phyloP scores from a whole-genome alignment of 805 yeast genomes.

The Saccharomycopsis sp. region DNA sequence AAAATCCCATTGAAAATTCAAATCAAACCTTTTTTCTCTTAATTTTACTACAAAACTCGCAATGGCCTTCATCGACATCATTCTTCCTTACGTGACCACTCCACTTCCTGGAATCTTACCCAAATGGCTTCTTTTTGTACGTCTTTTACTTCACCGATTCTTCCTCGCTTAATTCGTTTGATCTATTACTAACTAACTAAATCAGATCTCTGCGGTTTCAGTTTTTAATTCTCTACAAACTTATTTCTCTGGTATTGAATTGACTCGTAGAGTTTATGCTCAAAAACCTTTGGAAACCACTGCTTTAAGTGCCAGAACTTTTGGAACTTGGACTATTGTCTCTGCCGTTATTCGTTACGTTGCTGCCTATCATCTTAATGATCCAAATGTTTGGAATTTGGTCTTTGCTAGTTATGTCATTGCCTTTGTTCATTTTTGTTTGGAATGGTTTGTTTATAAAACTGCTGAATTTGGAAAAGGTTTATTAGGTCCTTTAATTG shows the following conservation, averaged over 20 bases:
- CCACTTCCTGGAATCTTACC: slow-evolving; percentile 50
- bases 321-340: slow-evolving; percentile 95
- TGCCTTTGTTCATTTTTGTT: slow-evolving; percentile 74
- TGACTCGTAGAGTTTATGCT: slow-evolving; percentile 75
- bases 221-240: slow-evolving; percentile 84
- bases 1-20: not conserved
- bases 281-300: slow-evolving; percentile 51
- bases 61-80: too few relatives aligned
- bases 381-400: slow-evolving; percentile 64
- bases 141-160: slow-evolving; percentile 13
- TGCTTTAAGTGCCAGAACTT: slow-evolving; percentile 81
- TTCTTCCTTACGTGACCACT: too few relatives aligned
- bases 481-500: slow-evolving; percentile 78
- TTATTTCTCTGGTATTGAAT: slow-evolving; percentile 59
- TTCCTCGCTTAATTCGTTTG: too few relatives aligned
- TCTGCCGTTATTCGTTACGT: slow-evolving; percentile 77
- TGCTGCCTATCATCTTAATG: slow-evolving; percentile 69
- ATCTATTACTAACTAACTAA: not conserved
- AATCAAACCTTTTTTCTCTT: too few relatives aligned
- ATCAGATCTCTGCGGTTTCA: slow-evolving; percentile 61
- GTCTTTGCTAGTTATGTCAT: slow-evolving; percentile 71
- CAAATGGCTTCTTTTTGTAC: slow-evolving; percentile 64
- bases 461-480: slow-evolving; percentile 85
- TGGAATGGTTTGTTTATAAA: slow-evolving; percentile 72
- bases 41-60: too few relatives aligned